Base-by-base conservation (phyloP, 2,329 filamentous ascomycete species). In the Scedosporium boydii region DNA sequence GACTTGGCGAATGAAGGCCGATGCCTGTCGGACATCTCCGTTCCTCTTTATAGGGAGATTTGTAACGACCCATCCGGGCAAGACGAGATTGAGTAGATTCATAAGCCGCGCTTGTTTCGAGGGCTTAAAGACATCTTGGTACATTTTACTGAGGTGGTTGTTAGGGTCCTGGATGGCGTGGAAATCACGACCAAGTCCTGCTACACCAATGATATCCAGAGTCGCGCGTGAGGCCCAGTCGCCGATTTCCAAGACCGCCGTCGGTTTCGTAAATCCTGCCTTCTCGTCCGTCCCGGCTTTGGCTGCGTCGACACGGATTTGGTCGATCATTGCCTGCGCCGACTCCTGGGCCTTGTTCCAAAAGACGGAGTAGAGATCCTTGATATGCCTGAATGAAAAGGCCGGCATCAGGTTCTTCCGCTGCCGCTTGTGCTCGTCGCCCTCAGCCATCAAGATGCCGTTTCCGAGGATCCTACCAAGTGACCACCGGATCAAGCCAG, bases 351-450 rank as follows among this genome's bases (percentile, higher is more conserved):
- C 83, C 74, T 96, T 96, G 21, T 75, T 69, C 91, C 91, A 96
- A 73, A 97, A 96, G 5, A 89, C 76, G 0, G 91, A 88, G 68
- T 96, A 95, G 14, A 96, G 77, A 64, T 93, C 83, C 71, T 95
- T 96, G 71, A 96, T 80, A 69, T 96, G 90, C 23, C 91, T 84
- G 70, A 91, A 96, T n/a, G 86, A 82, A 72, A 96, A 96, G 1
- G 91, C 90, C 0, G 91, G 91, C 76, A 88, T 85, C 18, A 96
- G 82, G 63, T 88, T 86, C 71, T 89, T 92, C 57, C 93, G 83
- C 76, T 92, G 89, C 68, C 84, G 77, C 76, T 89, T 95, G 73
- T 97, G 93, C 69, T 93, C 90, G 12, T 96, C 90, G n/a, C 93
- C 93, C 74, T 97, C 93, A 1, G 91, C 89, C 10, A 97, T 77